Evolutionary conservation across 2,329 filamentous ascomycete genomes (phyloP).

Genomic region (Scedosporium apiospermum): DNA sequence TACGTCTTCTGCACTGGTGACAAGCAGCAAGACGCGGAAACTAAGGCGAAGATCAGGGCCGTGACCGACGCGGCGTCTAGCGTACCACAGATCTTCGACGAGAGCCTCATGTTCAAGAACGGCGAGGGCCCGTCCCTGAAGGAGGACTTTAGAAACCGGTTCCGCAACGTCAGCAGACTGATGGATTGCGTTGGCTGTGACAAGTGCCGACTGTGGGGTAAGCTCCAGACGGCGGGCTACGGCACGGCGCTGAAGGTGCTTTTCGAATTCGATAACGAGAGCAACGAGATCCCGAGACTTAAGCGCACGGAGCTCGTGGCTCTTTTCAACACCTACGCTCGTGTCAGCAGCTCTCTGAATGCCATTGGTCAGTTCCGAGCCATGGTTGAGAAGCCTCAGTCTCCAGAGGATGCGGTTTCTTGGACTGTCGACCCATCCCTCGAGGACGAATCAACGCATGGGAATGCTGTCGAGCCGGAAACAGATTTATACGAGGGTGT

Average conservation of each 20-base stretch:
- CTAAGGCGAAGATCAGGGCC: slow-evolving; percentile 70
- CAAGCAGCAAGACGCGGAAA: slow-evolving; percentile 63
- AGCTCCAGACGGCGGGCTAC: slow-evolving; percentile 90
- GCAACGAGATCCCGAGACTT: slow-evolving; percentile 57
- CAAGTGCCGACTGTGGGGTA: slow-evolving; percentile 97
- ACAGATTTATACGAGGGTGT: slow-evolving; percentile 1
- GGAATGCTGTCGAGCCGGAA: slow-evolving; percentile 12
- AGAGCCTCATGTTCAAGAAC: slow-evolving; percentile 87
- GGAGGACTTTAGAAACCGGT: slow-evolving; percentile 94
- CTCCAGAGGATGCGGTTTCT: slow-evolving; percentile 13
- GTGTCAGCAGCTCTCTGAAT: slow-evolving; percentile 71
- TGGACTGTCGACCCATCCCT: slow-evolving; percentile 12
- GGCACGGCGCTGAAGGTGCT: slow-evolving; percentile 91
- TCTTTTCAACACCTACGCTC: slow-evolving; percentile 85
- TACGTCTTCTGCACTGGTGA: slow-evolving; percentile 95
- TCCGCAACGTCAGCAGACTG: slow-evolving; percentile 89
- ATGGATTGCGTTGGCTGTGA: slow-evolving; percentile 99
- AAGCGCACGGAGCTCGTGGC: slow-evolving; percentile 89
- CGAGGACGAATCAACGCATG: slow-evolving; percentile 14
- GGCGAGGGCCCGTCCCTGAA: slow-evolving; percentile 70
- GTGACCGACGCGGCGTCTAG: slow-evolving; percentile 63
- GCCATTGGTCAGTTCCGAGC: slow-evolving; percentile 63
- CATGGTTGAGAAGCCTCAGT: slow-evolving; percentile 29
- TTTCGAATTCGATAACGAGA: slow-evolving; percentile 74
- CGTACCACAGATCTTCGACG: slow-evolving; percentile 80